Percentiles rank a stretch among this genome's conserved stretches.
These are phyloP conservation scores for Fusarium temperatum DNA, from an alignment of 2,329 filamentous ascomycete species.

Conservation along the genomic window DNA sequence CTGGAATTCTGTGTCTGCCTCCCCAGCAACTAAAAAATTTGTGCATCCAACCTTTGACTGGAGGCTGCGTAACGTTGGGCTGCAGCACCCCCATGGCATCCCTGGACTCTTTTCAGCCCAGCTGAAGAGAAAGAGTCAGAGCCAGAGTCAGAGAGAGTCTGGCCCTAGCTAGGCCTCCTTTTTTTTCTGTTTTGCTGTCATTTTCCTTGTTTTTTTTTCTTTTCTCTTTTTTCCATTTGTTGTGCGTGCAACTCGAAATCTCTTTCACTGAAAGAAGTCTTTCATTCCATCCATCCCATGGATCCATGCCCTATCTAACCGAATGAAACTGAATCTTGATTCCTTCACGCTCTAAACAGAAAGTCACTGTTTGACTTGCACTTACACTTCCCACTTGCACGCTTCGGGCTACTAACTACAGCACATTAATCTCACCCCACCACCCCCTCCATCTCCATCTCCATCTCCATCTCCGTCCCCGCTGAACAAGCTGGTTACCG, in stretches of 20 bases:
- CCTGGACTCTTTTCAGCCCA: conserved; percentile 21
- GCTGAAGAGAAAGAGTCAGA: conserved; percentile 17
- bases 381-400: conserved; percentile 10
- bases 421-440: conserved; percentile 29
- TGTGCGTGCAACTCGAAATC: not conserved
- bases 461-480: conserved; percentile 10
- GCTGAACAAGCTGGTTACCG: conserved; percentile 35
- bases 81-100: conserved; percentile 29
- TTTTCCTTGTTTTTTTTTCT: not conserved
- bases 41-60: conserved; percentile 23
- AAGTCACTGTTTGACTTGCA: conserved; percentile 14
- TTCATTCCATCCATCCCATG: not conserved
- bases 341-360: conserved; percentile 2
- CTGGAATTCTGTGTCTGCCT: conserved; percentile 27
- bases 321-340: not conserved
- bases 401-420: conserved; percentile 19
- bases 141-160: not conserved
- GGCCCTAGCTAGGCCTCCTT: conserved; percentile 6
- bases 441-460: conserved; percentile 5
- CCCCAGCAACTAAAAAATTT: conserved; percentile 31
- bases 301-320: conserved; percentile 10
- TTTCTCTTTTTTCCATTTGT: not conserved
- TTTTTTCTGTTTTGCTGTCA: not conserved
- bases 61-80: conserved; percentile 36
- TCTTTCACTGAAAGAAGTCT: not conserved